Evolutionary conservation across 2,329 filamentous ascomycete species (phyloP), one percentile per base, ranked within the genome.

Genomic region (Epichloe aotearoae): DNA sequence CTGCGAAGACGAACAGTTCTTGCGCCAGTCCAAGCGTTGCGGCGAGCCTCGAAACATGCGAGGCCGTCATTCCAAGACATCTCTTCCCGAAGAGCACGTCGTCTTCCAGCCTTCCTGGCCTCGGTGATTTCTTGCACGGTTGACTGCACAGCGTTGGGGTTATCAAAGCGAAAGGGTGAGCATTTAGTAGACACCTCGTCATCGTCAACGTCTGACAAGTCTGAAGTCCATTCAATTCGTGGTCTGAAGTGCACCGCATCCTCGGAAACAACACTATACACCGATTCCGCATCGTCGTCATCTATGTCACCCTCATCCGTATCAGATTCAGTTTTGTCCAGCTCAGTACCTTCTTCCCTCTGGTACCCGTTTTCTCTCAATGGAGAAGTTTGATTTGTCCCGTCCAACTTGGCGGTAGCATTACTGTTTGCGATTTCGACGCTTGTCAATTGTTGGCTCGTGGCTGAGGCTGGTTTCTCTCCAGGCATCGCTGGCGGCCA

Each of bases 1-100:
- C 71, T 69, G 51, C 74, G 74, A 45, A 80, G 64, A 45, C 75
- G 75, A 37, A 76, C 77, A 11, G 72, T 75, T 55, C 77, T 77
- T 34, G 88, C 90, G 34, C 86, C 84, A 1, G 89, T 91, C 91
- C 91, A 97, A 6, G 81, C 82, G 67, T 95, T 82, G 46, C 90
- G 77, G 52, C 87, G 75, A 33, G 83, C 79, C 53, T 83, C 78
- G 67, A 88, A 97, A 63, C 84, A 85, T n/a, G 82, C 77, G 51
- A 96, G 65, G 0, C 91, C 91, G 38, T 83, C 73, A 60, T 96
- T 97, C 83, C 86, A 94, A 33, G 71, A 65, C 69, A 82, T 77
- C 69, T 87, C 84, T 51, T 81, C 79, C 54, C 79, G 75, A 47
- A 79, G 62, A 46, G 73, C 76, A 57, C 73, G 76, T 50, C 81